Conservation (phyloP, 2,329 filamentous ascomycete genomes). For the Fonsecaea monophora region DNA sequence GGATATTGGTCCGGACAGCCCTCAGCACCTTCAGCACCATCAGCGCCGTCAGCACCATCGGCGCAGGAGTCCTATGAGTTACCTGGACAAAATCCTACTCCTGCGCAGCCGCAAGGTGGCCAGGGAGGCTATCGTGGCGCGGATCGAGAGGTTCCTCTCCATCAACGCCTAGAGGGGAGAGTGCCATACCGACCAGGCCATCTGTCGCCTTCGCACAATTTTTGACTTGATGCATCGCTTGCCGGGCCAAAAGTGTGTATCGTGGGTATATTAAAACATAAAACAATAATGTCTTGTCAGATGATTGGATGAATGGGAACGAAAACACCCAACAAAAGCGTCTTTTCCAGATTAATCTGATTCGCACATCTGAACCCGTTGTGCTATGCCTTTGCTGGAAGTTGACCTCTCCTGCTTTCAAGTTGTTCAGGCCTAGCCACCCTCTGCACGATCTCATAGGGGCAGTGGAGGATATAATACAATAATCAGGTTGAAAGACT, state of each 20-base stretch:
- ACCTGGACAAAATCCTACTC: constrained; percentile 18
- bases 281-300: constrained; percentile 7
- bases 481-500: background rate
- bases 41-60: constrained; percentile 5
- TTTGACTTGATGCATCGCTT: constrained; percentile 15
- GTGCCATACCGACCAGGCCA: constrained; percentile 33
- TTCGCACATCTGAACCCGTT: background rate
- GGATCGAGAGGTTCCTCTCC: constrained; percentile 33
- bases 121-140: constrained; percentile 25
- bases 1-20: constrained; percentile 20
- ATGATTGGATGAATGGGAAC: constrained; percentile 7
- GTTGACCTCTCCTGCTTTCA: background rate
- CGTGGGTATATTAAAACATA: constrained; percentile 8
- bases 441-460: background rate
- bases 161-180: constrained; percentile 29
- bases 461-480: background rate
- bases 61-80: constrained; percentile 32
- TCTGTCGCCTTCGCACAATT: constrained; percentile 33
- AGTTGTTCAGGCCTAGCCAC: background rate
- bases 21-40: constrained; percentile 12
- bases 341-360: background rate
- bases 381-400: background rate
- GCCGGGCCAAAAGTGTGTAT: constrained; percentile 1
- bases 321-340: background rate
- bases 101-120: constrained; percentile 17